Conservation (phyloP, 1,139 yeast genomes). For the Scheffersomyces titani region DNA sequence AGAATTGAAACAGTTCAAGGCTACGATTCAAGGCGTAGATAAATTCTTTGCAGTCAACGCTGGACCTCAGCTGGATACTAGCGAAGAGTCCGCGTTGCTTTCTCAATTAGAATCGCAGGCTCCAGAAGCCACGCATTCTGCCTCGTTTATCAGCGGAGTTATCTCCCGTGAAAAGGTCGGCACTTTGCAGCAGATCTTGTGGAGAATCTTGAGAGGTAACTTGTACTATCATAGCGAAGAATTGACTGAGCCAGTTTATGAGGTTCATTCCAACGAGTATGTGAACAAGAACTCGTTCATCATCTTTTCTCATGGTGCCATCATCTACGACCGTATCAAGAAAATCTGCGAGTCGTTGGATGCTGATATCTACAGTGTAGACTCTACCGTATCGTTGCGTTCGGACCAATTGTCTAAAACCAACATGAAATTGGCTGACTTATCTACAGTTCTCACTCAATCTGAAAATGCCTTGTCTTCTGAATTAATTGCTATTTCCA, state of each 20-base stretch:
- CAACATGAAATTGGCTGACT: conserved; percentile 56
- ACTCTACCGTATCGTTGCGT: conserved; percentile 29
- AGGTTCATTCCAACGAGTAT: conserved; percentile 31
- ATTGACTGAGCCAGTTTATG: conserved; percentile 55
- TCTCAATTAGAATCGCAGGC: conserved; percentile 31
- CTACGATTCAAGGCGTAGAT: conserved; percentile 61
- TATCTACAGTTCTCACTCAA: conserved; percentile 55
- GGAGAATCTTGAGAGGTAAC: conserved; percentile 94
- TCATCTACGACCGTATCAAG: conserved; percentile 41
- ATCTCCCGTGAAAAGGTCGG: conserved; percentile 70
- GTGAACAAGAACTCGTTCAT: conserved; percentile 45
- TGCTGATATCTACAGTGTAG: conserved; percentile 44
- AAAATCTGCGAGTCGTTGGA: conserved; percentile 50
- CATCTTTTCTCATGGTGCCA: conserved; percentile 46
- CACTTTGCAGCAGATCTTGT: conserved; percentile 80
- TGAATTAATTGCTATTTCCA: conserved; percentile 72
- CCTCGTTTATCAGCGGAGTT: conserved; percentile 76
- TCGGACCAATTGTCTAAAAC: conserved; percentile 55
- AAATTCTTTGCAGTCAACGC: conserved; percentile 54
- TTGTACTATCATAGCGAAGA: conserved; percentile 73
- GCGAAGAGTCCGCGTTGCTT: conserved; percentile 24
- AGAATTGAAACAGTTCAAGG: conserved; percentile 39
- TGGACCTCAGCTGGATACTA: conserved; percentile 14
- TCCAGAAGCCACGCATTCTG: conserved; percentile 15
- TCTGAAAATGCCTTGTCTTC: conserved; percentile 63